Evolutionary conservation across 2,329 filamentous ascomycete genomes (phyloP).

Genomic region (Tolypocladium sp.): DNA sequence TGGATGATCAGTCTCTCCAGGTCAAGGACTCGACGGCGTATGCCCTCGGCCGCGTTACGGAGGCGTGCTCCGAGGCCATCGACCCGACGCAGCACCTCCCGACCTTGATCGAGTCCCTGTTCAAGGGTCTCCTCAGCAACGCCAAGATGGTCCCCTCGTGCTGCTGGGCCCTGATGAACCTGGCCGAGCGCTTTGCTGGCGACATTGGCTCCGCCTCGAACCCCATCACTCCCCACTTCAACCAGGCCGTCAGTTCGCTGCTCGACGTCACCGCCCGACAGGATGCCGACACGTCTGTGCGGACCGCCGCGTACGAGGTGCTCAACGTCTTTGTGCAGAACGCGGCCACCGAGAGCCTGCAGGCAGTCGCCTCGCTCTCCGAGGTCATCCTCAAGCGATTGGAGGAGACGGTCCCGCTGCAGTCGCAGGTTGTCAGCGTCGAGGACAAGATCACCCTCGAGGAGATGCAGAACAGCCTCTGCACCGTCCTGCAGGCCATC

Average conservation of each 20-base stretch:
- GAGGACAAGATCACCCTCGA: constrained; percentile 94
- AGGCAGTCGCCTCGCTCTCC: constrained; percentile 71
- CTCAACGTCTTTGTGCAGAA: constrained; percentile 91
- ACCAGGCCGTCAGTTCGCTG: constrained; percentile 79
- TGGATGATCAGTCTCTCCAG: constrained; percentile 82
- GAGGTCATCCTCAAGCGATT: constrained; percentile 85
- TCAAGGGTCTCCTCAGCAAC: constrained; percentile 80
- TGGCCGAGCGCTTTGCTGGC: constrained; percentile 90
- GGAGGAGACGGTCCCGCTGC: constrained; percentile 81
- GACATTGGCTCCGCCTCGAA: constrained; percentile 72
- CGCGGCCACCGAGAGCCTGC: constrained; percentile 76
- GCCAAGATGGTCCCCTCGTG: constrained; percentile 97
- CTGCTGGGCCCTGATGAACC: constrained; percentile 98
- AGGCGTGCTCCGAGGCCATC: constrained; percentile 84
- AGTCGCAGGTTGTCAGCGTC: constrained; percentile 88
- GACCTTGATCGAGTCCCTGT: constrained; percentile 77
- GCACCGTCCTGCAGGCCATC: constrained; percentile 84
- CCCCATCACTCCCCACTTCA: constrained; percentile 83
- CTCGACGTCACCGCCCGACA: constrained; percentile 75
- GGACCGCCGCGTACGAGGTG: constrained; percentile 94
- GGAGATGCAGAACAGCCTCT: constrained; percentile 95
- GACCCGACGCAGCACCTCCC: constrained; percentile 77
- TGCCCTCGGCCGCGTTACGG: constrained; percentile 89
- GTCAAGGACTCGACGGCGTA: constrained; percentile 96
- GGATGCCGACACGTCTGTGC: constrained; percentile 78